Conservation (phyloP, 2,329 filamentous ascomycete genomes). For the Sporothrix pseudoabietina region DNA sequence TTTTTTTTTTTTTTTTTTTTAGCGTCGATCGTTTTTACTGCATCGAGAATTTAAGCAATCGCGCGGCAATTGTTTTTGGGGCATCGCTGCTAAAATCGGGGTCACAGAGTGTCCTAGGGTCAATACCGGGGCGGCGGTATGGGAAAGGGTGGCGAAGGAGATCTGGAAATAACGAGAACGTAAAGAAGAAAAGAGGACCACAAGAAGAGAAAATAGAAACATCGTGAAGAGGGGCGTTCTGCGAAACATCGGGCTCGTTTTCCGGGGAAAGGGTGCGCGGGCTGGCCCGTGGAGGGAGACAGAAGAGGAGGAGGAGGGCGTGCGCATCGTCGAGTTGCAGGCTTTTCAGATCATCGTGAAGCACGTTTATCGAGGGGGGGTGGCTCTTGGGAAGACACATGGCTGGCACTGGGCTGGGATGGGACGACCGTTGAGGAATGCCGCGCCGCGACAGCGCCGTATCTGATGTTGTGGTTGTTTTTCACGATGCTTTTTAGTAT, state of each 20-base stretch:
- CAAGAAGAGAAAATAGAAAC: no score
- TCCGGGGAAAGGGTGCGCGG: neutral
- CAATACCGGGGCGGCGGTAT: neutral
- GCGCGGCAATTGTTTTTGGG: neutral
- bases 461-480: constrained; percentile 11
- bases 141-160: neutral
- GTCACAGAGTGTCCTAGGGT: neutral
- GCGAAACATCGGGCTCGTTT: neutral
- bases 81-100: neutral
- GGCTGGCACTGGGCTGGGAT: neutral
- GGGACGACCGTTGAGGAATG: neutral
- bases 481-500: constrained; percentile 23
- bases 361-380: neutral
- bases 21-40: neutral
- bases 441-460: neutral
- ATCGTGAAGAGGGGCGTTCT: constrained; percentile 18
- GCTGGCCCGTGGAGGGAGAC: constrained; percentile 11
- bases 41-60: neutral
- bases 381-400: neutral
- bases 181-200: neutral
- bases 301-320: neutral
- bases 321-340: constrained; percentile 23
- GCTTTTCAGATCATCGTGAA: neutral
- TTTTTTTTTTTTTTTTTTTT: no score
- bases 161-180: neutral